Evolutionary conservation across 352 stramenopile genomes (phyloP).

Genomic region (Phytophthora megakarya): DNA sequence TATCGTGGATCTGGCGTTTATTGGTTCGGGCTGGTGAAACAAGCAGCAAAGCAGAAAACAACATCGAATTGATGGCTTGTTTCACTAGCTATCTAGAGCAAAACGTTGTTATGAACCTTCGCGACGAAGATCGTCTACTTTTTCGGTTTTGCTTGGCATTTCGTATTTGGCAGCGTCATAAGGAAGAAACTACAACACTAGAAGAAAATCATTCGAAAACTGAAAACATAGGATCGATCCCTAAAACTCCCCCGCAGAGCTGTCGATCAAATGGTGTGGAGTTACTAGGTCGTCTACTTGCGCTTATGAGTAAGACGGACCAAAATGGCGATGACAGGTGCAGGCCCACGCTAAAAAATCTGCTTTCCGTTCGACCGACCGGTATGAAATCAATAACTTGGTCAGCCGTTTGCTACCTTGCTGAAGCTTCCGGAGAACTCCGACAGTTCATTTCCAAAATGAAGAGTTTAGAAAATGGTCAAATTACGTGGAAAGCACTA

Average conservation of each 20-base stretch:
- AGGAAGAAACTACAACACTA: constrained; percentile 8
- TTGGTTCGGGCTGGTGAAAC: constrained; percentile 29
- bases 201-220: not conserved
- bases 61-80: constrained; percentile 29
- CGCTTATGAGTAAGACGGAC: constrained; percentile 2
- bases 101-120: constrained; percentile 34
- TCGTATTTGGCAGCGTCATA: constrained; percentile 36
- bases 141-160: constrained; percentile 50
- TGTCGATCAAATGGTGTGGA: constrained; percentile 1
- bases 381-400: constrained; percentile 25
- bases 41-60: constrained; percentile 20
- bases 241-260: not conserved
- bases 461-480: constrained; percentile 10
- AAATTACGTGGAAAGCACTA: constrained; percentile 30
- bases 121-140: constrained; percentile 37
- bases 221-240: too few relatives aligned
- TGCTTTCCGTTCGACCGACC: constrained; percentile 32
- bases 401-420: constrained; percentile 39
- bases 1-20: constrained; percentile 50
- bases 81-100: constrained; percentile 30
- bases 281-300: constrained; percentile 21
- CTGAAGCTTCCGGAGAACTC: constrained; percentile 29
- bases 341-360: constrained; percentile 16
- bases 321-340: not conserved
- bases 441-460: constrained; percentile 37